Conservation (phyloP, 2,329 filamentous ascomycete species). For the Thielaviopsis populi region DNA sequence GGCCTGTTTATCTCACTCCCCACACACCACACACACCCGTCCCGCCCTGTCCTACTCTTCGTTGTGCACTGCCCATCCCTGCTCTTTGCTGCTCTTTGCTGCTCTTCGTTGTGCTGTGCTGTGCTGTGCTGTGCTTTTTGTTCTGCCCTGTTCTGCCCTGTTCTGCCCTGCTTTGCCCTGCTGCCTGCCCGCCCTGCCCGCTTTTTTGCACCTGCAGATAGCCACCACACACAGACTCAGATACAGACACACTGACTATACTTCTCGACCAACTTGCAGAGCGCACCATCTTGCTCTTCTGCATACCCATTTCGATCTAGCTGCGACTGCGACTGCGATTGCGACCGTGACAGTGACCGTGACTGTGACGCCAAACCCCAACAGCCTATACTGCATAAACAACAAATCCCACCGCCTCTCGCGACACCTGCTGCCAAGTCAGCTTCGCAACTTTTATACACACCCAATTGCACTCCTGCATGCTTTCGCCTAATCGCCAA, state of each 20-base stretch:
- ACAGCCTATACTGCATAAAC: background rate
- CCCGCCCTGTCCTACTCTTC: no score
- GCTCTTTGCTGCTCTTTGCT: no score
- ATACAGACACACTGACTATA: background rate
- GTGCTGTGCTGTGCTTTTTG: background rate
- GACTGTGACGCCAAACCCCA: background rate
- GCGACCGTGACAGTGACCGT: no score
- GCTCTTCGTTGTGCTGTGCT: no score
- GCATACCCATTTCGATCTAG: background rate
- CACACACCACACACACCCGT: no score
- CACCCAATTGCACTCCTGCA: constrained; percentile 4
- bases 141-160: background rate
- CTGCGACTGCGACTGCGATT: background rate
- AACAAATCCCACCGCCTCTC: constrained; percentile 2
- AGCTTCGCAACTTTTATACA: background rate
- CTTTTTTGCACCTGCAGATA: background rate
- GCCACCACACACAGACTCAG: background rate
- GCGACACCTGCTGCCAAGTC: constrained; percentile 10
- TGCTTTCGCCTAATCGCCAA: background rate
- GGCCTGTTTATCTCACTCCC: background rate
- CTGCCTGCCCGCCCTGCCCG: background rate
- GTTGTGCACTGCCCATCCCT: no score
- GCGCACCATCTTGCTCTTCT: constrained; percentile 3
- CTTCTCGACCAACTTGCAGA: background rate
- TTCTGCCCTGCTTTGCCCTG: background rate